Evolutionary conservation across 768 basidiomycete species (phyloP).

Genomic region (Kwoniella dendrophila): DNA sequence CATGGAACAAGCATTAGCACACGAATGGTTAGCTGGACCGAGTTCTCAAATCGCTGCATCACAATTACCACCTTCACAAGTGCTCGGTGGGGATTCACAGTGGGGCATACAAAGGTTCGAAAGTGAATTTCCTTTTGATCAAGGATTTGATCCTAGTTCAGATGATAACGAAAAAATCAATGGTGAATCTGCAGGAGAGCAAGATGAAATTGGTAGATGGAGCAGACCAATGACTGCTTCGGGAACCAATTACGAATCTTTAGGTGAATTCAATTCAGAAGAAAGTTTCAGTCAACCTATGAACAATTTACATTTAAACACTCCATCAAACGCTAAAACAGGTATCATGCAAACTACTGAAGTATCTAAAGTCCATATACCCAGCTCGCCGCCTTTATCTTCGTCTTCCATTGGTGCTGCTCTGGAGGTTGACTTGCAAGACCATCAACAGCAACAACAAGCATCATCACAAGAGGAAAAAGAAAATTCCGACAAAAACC

Average conservation of each 20-base stretch:
- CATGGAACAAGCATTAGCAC: constrained; percentile 67
- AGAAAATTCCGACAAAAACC: neutral
- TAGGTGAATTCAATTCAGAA: constrained; percentile 25
- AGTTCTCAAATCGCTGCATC: constrained; percentile 29
- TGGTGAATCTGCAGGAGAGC: constrained; percentile 15
- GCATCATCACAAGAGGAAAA: neutral
- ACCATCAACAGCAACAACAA: neutral
- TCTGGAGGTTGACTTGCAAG: neutral
- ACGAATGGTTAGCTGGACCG: constrained; percentile 70
- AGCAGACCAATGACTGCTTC: constrained; percentile 32
- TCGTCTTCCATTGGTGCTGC: neutral
- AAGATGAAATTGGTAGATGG: constrained; percentile 17
- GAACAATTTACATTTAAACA: constrained; percentile 44
- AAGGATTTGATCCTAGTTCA: neutral
- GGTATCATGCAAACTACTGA: neutral
- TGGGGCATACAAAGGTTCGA: constrained; percentile 47
- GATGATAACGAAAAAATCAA: neutral
- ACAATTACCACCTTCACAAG: constrained; percentile 10
- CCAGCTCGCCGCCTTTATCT: neutral
- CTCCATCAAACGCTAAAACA: constrained; percentile 22
- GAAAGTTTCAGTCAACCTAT: constrained; percentile 52
- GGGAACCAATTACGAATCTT: constrained; percentile 35
- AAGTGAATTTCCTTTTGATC: constrained; percentile 15
- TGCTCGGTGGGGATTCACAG: constrained; percentile 39
- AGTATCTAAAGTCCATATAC: neutral